A percentile compares a stretch with the other conserved stretches of the same genome.
Conservation (phyloP, 2,329 filamentous ascomycete species). For the Colletotrichum sp. region DNA sequence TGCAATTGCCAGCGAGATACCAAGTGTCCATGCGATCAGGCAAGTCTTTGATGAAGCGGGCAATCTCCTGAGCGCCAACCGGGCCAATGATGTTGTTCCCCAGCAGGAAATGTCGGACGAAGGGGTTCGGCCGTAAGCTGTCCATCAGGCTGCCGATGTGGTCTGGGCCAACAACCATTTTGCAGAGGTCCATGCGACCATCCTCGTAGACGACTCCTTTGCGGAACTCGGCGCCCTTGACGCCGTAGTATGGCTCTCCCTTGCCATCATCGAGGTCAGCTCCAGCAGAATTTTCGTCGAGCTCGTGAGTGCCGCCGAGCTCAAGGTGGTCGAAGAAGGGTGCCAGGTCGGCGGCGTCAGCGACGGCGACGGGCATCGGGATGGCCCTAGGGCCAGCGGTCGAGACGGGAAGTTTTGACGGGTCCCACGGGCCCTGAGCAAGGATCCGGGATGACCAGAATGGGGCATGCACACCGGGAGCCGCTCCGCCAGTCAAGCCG, state of each 20-base stretch:
- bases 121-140: slow-evolving; percentile 49
- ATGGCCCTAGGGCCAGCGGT: slow-evolving; percentile 33
- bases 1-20: slow-evolving; percentile 61
- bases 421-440: slow-evolving; percentile 38
- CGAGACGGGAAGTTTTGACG: slow-evolving; percentile 33
- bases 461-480: slow-evolving; percentile 35
- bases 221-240: slow-evolving; percentile 39
- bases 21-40: slow-evolving; percentile 57
- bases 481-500: slow-evolving; percentile 34
- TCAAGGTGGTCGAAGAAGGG: slow-evolving; percentile 38
- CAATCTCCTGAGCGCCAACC: slow-evolving; percentile 49
- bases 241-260: slow-evolving; percentile 41
- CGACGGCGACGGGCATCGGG: slow-evolving; percentile 38
- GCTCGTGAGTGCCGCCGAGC: slow-evolving; percentile 32
- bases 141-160: slow-evolving; percentile 56
- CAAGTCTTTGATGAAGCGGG: slow-evolving; percentile 47
- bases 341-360: slow-evolving; percentile 33
- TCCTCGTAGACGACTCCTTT: slow-evolving; percentile 54
- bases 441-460: slow-evolving; percentile 37
- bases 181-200: slow-evolving; percentile 59
- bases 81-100: slow-evolving; percentile 61
- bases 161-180: slow-evolving; percentile 58
- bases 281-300: slow-evolving; percentile 26
- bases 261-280: slow-evolving; percentile 36
- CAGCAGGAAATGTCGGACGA: slow-evolving; percentile 56